Percentiles rank a stretch among this genome's conserved stretches.
Conservation (phyloP, 768 basidiomycete species). For the Hydnum rufescens region DNA sequence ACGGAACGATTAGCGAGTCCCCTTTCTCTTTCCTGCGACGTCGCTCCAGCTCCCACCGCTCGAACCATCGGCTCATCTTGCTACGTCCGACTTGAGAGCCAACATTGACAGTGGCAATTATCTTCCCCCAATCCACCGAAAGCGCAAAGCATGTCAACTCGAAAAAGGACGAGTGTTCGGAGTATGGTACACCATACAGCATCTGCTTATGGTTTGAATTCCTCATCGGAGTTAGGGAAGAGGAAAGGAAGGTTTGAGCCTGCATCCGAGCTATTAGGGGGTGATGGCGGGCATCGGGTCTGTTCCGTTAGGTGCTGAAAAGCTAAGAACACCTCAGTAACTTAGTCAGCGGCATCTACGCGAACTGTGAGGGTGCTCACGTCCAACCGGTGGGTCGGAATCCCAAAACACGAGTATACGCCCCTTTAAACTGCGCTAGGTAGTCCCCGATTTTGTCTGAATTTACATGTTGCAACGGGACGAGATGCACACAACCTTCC, state of each 20-base stretch:
- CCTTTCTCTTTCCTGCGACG: conserved; percentile 26
- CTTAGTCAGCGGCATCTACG: not conserved
- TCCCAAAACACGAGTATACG: conserved; percentile 52
- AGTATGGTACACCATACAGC: conserved; percentile 63
- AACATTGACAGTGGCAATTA: conserved; percentile 92
- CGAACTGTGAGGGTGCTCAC: conserved; percentile 27
- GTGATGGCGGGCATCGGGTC: conserved; percentile 43
- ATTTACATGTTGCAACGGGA: conserved; percentile 56
- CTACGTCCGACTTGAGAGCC: conserved; percentile 48
- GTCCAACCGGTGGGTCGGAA: conserved; percentile 96
- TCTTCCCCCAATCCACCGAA: conserved; percentile 63
- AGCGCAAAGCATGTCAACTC: conserved; percentile 91
- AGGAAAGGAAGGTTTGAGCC: conserved; percentile 43
- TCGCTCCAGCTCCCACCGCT: conserved; percentile 73
- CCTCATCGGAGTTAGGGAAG: conserved; percentile 44
- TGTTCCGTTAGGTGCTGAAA: conserved; percentile 41
- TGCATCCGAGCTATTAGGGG: conserved; percentile 50
- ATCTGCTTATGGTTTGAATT: conserved; percentile 51
- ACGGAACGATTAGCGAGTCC: conserved; percentile 15
- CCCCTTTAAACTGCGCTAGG: conserved; percentile 48
- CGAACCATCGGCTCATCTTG: conserved; percentile 82
- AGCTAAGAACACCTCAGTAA: conserved; percentile 24
- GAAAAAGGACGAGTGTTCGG: conserved; percentile 90
- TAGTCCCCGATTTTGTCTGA: conserved; percentile 64
- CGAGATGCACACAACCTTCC: conserved; percentile 64